Conservation (phyloP, 495 filamentous ascomycete genomes). For the Extremus antarcticus region DNA sequence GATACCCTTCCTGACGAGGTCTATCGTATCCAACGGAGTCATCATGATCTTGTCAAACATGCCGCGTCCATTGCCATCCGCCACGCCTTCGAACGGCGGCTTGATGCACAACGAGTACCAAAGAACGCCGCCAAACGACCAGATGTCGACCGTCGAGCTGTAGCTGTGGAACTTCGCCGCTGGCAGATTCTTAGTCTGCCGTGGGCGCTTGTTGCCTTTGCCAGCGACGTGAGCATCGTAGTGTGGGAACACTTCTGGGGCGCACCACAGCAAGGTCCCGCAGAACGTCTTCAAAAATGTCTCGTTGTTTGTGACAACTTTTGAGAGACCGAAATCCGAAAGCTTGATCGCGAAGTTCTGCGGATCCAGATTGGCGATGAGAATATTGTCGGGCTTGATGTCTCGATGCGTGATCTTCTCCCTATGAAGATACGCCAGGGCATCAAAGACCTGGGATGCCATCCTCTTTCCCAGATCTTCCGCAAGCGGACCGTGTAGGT, state of each 20-base stretch:
- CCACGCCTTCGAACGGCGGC: constrained; percentile 66
- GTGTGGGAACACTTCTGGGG: constrained; percentile 87
- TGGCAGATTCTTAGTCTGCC: constrained; percentile 31
- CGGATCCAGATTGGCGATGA: constrained; percentile 62
- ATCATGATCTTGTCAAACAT: constrained; percentile 82
- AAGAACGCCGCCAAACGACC: constrained; percentile 85
- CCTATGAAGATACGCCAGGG: constrained; percentile 75
- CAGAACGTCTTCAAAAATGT: constrained; percentile 95
- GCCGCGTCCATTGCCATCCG: constrained; percentile 43
- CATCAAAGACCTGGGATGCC: constrained; percentile 64
- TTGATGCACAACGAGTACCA: constrained; percentile 65
- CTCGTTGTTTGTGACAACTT: constrained; percentile 68
- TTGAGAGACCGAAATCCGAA: constrained; percentile 92
- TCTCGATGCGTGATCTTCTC: constrained; percentile 89
- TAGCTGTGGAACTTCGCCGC: constrained; percentile 44
- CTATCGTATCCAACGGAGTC: constrained; percentile 47
- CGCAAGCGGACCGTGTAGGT: constrained; percentile 44
- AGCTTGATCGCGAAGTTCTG: constrained; percentile 61
- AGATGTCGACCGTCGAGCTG: constrained; percentile 82
- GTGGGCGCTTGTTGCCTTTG: constrained; percentile 39
- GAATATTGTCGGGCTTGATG: constrained; percentile 95
- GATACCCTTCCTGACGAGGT: constrained; percentile 44
- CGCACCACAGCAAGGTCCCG: constrained; percentile 89
- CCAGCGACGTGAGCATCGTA: constrained; percentile 36
- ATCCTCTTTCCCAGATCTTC: constrained; percentile 62